Percentiles rank a stretch among this genome's conserved stretches.
Conservation (phyloP, 2,329 filamentous ascomycete species). For the Aspergillus sp. region DNA sequence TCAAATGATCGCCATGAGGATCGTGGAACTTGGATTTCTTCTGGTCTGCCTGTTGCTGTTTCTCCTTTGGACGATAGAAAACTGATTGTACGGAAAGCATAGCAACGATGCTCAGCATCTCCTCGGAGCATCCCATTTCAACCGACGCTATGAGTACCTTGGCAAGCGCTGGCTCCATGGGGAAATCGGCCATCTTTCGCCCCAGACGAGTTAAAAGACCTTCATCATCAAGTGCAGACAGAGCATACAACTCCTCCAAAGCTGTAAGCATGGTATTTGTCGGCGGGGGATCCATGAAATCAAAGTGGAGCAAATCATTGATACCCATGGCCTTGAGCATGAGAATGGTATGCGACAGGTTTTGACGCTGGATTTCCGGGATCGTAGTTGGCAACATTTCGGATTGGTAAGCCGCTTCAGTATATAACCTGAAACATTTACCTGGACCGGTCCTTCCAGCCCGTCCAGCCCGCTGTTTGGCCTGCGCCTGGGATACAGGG, state of each 20-base stretch:
- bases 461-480: slow-evolving; percentile 86
- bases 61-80: slow-evolving; percentile 95
- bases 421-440: slow-evolving; percentile 93
- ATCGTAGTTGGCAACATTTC: slow-evolving; percentile 97
- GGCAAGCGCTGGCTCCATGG: slow-evolving; percentile 88
- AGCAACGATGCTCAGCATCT: slow-evolving; percentile 87
- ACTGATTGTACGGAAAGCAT: slow-evolving; percentile 84
- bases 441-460: slow-evolving; percentile 92
- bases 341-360: slow-evolving; percentile 83
- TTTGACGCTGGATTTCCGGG: slow-evolving; percentile 93
- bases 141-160: slow-evolving; percentile 86
- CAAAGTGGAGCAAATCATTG: slow-evolving; percentile 92
- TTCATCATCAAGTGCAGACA: slow-evolving; percentile 90
- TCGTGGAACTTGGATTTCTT: slow-evolving; percentile 98
- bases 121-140: slow-evolving; percentile 82
- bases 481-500: slow-evolving; percentile 93
- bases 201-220: slow-evolving; percentile 85
- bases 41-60: slow-evolving; percentile 90
- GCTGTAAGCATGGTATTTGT: slow-evolving; percentile 97
- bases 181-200: slow-evolving; percentile 96
- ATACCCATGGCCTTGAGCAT: slow-evolving; percentile 99
- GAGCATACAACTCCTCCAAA: slow-evolving; percentile 86
- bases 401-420: slow-evolving; percentile 87
- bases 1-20: slow-evolving; percentile 87
- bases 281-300: slow-evolving; percentile 98